Percentiles rank a stretch among this genome's conserved stretches.
Conservation (phyloP, 2,329 filamentous ascomycete genomes). For the Akanthomyces dipterigenus region DNA sequence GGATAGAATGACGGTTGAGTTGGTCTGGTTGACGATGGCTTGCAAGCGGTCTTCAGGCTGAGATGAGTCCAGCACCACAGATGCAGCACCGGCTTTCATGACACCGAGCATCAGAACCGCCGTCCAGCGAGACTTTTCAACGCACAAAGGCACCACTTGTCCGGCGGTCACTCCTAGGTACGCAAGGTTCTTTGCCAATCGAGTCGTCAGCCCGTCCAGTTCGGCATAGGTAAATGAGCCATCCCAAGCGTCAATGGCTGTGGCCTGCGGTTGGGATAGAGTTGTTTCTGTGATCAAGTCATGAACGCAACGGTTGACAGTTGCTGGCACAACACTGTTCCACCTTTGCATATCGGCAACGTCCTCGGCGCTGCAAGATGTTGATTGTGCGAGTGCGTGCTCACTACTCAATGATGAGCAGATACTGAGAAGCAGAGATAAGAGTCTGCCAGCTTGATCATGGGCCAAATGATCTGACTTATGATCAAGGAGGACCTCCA, state of each 20-base stretch:
- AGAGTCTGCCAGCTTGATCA: background rate
- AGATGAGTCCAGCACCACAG: conserved; percentile 17
- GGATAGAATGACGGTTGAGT: conserved; percentile 7
- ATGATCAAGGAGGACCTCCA: background rate
- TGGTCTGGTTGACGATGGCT: background rate
- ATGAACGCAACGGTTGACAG: background rate
- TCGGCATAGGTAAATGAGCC: conserved; percentile 34
- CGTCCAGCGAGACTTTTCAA: conserved; percentile 13
- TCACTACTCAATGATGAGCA: background rate
- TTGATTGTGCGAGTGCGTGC: background rate
- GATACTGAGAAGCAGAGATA: background rate
- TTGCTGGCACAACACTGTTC: background rate
- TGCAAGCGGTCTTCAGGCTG: conserved; percentile 4
- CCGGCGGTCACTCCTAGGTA: conserved; percentile 6
- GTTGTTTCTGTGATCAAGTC: background rate
- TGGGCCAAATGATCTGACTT: background rate
- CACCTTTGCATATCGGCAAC: background rate
- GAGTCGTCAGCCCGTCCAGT: conserved; percentile 17
- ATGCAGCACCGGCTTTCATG: conserved; percentile 12
- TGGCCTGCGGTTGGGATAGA: background rate
- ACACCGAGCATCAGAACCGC: conserved; percentile 11
- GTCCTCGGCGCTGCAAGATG: background rate
- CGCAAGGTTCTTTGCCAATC: conserved; percentile 8
- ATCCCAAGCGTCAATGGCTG: conserved; percentile 23
- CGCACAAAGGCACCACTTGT: conserved; percentile 15